Conservation (phyloP, 2,329 filamentous ascomycete genomes). For the Fusarium oligoseptatum region DNA sequence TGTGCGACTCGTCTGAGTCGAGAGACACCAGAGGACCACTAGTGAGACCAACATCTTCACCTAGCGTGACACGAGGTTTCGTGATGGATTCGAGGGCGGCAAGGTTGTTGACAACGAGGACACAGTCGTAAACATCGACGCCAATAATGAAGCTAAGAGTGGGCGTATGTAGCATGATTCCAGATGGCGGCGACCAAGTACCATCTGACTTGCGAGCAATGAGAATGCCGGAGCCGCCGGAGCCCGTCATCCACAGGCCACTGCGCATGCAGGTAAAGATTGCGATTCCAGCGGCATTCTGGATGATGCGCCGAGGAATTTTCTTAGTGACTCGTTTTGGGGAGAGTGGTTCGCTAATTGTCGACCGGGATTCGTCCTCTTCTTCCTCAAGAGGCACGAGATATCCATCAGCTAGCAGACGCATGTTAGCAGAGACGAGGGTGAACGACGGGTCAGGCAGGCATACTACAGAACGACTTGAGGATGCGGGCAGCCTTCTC, state of each 20-base stretch:
- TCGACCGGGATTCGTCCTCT: constrained; percentile 49
- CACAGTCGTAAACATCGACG: constrained; percentile 95
- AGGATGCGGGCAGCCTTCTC: constrained; percentile 92
- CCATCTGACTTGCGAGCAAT: constrained; percentile 88
- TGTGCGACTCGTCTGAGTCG: constrained; percentile 65
- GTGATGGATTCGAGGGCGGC: constrained; percentile 88
- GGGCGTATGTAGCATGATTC: constrained; percentile 90
- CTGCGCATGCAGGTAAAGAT: constrained; percentile 97
- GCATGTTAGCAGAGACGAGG: constrained; percentile 34
- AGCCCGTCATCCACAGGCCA: constrained; percentile 91
- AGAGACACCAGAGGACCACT: constrained; percentile 78
- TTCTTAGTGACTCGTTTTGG: constrained; percentile 75
- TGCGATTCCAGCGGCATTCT: constrained; percentile 89
- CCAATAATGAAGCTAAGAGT: constrained; percentile 91
- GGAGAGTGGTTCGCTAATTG: constrained; percentile 59
- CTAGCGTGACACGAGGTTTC: constrained; percentile 81
- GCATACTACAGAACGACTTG: constrained; percentile 86
- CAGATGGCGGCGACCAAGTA: constrained; percentile 91
- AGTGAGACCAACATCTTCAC: constrained; percentile 82
- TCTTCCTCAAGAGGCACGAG: constrained; percentile 60
- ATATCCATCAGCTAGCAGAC: constrained; percentile 66
- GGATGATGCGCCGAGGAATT: constrained; percentile 87
- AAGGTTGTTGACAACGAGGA: constrained; percentile 90
- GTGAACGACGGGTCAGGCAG: background rate
- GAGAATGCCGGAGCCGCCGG: constrained; percentile 89